Conservation (phyloP, 306 rosid species). For the Arachis hypogaea region DNA sequence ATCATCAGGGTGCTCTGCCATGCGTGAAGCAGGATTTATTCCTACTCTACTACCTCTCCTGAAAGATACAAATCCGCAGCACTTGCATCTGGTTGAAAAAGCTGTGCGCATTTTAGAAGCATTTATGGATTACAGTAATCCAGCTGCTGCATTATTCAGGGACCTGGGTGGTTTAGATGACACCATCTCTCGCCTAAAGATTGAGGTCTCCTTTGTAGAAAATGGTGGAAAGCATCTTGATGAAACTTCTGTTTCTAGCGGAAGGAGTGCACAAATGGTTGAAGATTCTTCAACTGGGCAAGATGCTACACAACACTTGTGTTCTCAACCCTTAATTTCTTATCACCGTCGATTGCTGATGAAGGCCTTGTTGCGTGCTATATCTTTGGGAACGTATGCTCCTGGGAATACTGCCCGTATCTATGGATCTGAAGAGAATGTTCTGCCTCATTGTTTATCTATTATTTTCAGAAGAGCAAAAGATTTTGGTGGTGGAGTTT, state of each 20-base stretch:
- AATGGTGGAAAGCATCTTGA: slow-evolving; percentile 69
- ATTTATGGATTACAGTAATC: slow-evolving; percentile 97
- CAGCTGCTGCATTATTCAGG: slow-evolving; percentile 92
- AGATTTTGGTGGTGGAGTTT: slow-evolving; percentile 98
- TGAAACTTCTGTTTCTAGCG: slow-evolving; percentile 57
- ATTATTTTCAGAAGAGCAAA: slow-evolving; percentile 80
- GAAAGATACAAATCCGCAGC: slow-evolving; percentile 85
- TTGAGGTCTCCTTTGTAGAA: slow-evolving; percentile 86
- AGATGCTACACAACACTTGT: slow-evolving; percentile 76
- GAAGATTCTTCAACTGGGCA: slow-evolving; percentile 57
- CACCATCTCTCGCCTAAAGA: slow-evolving; percentile 80
- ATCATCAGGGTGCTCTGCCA: slow-evolving; percentile 91
- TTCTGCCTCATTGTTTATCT: slow-evolving; percentile 84
- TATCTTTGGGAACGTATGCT: slow-evolving; percentile 93
- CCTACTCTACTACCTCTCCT: slow-evolving; percentile 95
- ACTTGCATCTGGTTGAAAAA: slow-evolving; percentile 91
- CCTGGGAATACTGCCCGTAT: slow-evolving; percentile 84
- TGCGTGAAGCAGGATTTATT: slow-evolving; percentile 97
- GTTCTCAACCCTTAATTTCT: slow-evolving; percentile 80
- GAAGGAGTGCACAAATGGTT: slow-evolving; percentile 54
- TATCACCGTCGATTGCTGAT: slow-evolving; percentile 80
- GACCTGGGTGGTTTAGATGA: slow-evolving; percentile 99
- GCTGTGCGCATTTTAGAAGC: slow-evolving; percentile 96
- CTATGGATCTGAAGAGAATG: slow-evolving; percentile 89
- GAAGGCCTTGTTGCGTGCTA: slow-evolving; percentile 94